Evolutionary conservation across 257 asterid species (phyloP), one percentile per base, ranked within the genome.

Genomic region (Voacanga thouarsii): DNA sequence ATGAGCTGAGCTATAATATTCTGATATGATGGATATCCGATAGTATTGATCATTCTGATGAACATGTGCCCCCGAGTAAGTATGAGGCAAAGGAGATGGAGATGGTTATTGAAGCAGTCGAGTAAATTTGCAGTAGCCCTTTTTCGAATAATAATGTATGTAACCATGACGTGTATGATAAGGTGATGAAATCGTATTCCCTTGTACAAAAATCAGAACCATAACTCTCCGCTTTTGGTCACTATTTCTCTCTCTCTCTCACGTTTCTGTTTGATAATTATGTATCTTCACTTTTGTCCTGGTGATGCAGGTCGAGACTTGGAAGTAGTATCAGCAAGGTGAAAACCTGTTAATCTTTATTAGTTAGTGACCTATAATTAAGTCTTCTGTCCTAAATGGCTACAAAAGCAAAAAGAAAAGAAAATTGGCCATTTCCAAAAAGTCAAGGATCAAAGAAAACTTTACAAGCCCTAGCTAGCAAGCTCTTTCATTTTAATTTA

Each of bases 291-390:
- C 19, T 70, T 70, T n/a, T 23, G 10, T 43, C 12, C 23, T 70
- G 43, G 56, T 23, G 75, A 44, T 70, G 75, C 57, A 44, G 57
- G 75, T 71, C 33, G 12, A n/a, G 74, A 69, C 33, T 69, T 69
- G 33, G 23, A 30, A 26, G 14, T 33, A 33, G 11, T 18, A 53
- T 14, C 23, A 28, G 44, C 11, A 30, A 30, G 70, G 21, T 15
- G 39, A 60, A 33, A 60, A 60, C 37, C 28, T 63, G 68, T 26
- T 26, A 26, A 24, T 67, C 1, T 30, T 33, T 4, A 30, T 65
- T 33, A 33, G 37, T 33, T 33, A 33, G 37, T 33, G 37, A 33
- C 37, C 37, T 33, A 2, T 33, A n/a, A n/a, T n/a, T n/a, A 1
- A 33, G 37, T 33, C 37, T 33, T 33, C 2, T 33, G 37, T 33